These are phyloP conservation scores for Heliamphora exappendiculata DNA, from an alignment of 148 eudicot species.

Conservation along the genomic window DNA sequence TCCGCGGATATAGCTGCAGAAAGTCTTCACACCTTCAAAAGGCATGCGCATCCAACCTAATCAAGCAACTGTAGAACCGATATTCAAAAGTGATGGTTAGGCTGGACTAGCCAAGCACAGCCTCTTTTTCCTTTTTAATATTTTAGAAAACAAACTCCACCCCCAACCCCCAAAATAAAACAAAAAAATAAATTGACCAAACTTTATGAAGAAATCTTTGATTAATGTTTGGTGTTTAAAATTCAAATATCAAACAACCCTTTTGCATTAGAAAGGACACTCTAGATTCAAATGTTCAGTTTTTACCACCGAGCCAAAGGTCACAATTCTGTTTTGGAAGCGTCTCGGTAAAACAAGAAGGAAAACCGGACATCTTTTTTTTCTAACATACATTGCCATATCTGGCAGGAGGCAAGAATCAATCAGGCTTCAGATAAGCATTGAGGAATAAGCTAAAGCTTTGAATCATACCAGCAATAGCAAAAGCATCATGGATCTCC, in stretches of 20 bases:
- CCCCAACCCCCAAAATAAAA: too few species aligned
- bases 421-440: neutral
- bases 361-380: neutral
- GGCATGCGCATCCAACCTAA: neutral
- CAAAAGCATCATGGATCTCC: conserved; percentile 88
- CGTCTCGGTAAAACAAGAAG: neutral
- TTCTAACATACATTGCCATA: conserved; percentile 4
- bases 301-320: neutral
- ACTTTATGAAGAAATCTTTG: neutral
- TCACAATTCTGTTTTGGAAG: neutral
- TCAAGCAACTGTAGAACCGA: neutral
- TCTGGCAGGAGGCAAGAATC: neutral
- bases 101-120: too few species aligned
- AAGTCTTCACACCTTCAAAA: neutral
- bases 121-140: neutral
- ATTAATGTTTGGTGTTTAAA: neutral
- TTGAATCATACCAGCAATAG: conserved; percentile 57
- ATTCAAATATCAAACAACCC: neutral
- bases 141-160: too few species aligned
- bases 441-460: neutral
- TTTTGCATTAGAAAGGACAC: neutral
- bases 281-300: neutral
- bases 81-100: neutral
- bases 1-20: neutral
- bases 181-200: neutral